A percentile compares a stretch with the other conserved stretches of the same genome.
Evolutionary conservation across 495 filamentous ascomycete species (phyloP).

Genomic region (Arthonia radiata): DNA sequence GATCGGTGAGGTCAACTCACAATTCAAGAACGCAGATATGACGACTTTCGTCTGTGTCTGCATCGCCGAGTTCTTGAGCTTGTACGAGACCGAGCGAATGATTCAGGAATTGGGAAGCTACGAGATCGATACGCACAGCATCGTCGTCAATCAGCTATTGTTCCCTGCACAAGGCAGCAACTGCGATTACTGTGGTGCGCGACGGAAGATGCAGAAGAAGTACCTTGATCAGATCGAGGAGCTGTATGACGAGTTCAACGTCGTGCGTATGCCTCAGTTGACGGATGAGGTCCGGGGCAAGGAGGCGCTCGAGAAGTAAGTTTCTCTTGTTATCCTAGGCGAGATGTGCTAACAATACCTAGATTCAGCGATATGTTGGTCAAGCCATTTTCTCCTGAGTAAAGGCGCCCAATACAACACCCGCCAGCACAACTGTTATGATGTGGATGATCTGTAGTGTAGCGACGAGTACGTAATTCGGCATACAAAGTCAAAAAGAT

Average conservation of each 20-base stretch:
- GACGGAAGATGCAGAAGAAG: slow-evolving; percentile 95
- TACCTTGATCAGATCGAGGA: slow-evolving; percentile 98
- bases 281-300: slow-evolving; percentile 90
- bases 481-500: too few relatives aligned
- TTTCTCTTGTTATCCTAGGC: slow-evolving; percentile 3
- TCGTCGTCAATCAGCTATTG: slow-evolving; percentile 93
- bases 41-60: slow-evolving; percentile 98
- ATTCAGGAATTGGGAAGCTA: slow-evolving; percentile 92
- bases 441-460: too few relatives aligned
- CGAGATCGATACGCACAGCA: slow-evolving; percentile 84
- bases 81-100: slow-evolving; percentile 99
- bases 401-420: slow-evolving; percentile 20
- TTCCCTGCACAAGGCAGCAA: slow-evolving; percentile 69
- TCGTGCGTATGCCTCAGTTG: slow-evolving; percentile 88
- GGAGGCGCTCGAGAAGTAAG: slow-evolving; percentile 64
- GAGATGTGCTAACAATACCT: slow-evolving; percentile 5
- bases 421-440: slow-evolving; percentile 26
- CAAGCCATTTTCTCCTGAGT: slow-evolving; percentile 58
- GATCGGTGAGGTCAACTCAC: slow-evolving; percentile 84
- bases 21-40: slow-evolving; percentile 90
- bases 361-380: slow-evolving; percentile 85
- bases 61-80: slow-evolving; percentile 87
- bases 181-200: slow-evolving; percentile 87
- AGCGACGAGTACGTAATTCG: too few relatives aligned
- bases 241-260: slow-evolving; percentile 96